Percentiles rank a stretch among this genome's conserved stretches.
phyloP scores from a whole-genome alignment of 208 protist species.

The Lotmaria passim region DNA sequence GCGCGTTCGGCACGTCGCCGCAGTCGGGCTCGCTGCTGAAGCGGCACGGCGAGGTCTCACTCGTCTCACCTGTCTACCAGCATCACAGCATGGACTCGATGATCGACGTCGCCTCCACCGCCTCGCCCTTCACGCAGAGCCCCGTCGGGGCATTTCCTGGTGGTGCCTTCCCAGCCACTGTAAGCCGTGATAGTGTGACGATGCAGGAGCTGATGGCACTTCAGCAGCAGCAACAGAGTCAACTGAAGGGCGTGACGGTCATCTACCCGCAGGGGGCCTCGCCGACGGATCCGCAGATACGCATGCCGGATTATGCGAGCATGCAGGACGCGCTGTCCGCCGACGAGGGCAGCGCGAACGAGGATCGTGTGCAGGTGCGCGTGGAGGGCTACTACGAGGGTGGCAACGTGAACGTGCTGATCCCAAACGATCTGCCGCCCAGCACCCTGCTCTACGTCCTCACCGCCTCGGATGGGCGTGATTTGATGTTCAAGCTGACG shows the following conservation, averaged over 20 bases:
- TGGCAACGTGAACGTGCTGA: slow-evolving; percentile 50
- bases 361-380: slow-evolving; percentile 70
- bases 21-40: slow-evolving; percentile 11
- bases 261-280: slow-evolving; percentile 44
- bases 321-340: slow-evolving; percentile 17
- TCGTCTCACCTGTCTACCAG: slow-evolving; percentile 9
- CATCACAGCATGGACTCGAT: slow-evolving; percentile 31
- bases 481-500: slow-evolving; percentile 82
- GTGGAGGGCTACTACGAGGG: slow-evolving; percentile 82
- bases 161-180: slow-evolving; percentile 9
- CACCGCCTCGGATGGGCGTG: slow-evolving; percentile 84
- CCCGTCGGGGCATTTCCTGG: neutral
- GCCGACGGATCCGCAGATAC: slow-evolving; percentile 20
- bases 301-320: slow-evolving; percentile 22
- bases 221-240: slow-evolving; percentile 13
- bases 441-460: slow-evolving; percentile 87
- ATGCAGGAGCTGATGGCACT: slow-evolving; percentile 19
- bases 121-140: slow-evolving; percentile 14
- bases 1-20: slow-evolving; percentile 1
- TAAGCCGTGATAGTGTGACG: slow-evolving; percentile 18
- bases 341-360: slow-evolving; percentile 45
- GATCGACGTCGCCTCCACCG: slow-evolving; percentile 17
- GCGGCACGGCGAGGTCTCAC: slow-evolving; percentile 17
- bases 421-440: slow-evolving; percentile 82
- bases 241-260: slow-evolving; percentile 40